Base-by-base conservation (phyloP, 2,329 filamentous ascomycete species). In the Dothideomycetes sp. region DNA sequence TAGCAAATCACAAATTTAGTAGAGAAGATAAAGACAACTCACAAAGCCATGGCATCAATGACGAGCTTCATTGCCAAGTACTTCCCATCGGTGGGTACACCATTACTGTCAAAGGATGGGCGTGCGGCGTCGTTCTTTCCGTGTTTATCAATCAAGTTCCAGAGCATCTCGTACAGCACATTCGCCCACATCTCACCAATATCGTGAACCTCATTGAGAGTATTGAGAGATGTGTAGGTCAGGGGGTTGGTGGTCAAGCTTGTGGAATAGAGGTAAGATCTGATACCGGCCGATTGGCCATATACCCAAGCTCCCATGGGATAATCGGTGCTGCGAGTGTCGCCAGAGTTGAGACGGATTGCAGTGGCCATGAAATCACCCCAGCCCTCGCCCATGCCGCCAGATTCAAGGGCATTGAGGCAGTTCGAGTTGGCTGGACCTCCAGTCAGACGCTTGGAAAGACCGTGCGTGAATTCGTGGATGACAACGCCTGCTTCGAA, bases 401-500 rank as follows among this genome's bases (percentile, higher is more conserved):
- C 65, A 1, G 66, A 57, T 44, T 76, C 71, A n/a, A 61, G 48
- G 9, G 62, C 51, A 46, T 40, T 52, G 4, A 75, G 59, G 46
- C 72, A 76, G 36, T 56, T 60, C 4, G 58, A 52, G 61, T 76
- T 78, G 34, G 61, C 58, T 0, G 73, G 73, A 1, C 74, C 74
- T 36, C 74, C 74, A 0, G 74, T 77, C 19, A 78, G 62, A 31
- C 74, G 72, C 56, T 62, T 76, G 11, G 72, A 75, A 7, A 78
- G 17, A 8, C 39, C 31, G 43, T 75, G 71, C 1, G 66, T 72
- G 51, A 69, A 75, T 51, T 75, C 72, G 59, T 79, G 75, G 44
- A 79, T 69, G 16, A 79, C 63, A 14, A 79, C 71, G 41, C 72
- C 70, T 4, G 71, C 68, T 35, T 79, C 74, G 46, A 79, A 77